Evolutionary conservation across 2,329 filamentous ascomycete species (phyloP).

Genomic region (Atkinsonella hypoxylon): DNA sequence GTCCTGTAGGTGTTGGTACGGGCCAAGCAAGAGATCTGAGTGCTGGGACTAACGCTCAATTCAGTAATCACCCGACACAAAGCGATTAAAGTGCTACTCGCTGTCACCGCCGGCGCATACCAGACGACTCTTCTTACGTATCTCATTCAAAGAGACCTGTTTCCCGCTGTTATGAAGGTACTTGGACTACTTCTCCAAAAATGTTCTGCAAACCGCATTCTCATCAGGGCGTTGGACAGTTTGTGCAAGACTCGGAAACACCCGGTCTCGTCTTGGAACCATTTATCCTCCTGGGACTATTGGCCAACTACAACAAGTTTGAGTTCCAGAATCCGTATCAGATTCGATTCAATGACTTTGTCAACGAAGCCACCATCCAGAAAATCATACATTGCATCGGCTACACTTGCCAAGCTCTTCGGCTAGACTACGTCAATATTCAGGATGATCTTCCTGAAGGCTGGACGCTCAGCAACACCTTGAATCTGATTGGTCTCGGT

Average conservation of each 20-base stretch:
- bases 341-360: slow-evolving; percentile 83
- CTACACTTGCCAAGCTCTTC: slow-evolving; percentile 52
- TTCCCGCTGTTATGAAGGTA: slow-evolving; percentile 91
- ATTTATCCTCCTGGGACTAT: slow-evolving; percentile 70
- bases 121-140: slow-evolving; percentile 91
- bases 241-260: slow-evolving; percentile 67
- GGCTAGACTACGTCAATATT: slow-evolving; percentile 70
- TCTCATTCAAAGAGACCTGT: slow-evolving; percentile 87
- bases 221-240: slow-evolving; percentile 31
- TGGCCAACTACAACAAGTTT: slow-evolving; percentile 99
- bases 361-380: slow-evolving; percentile 78
- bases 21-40: not conserved
- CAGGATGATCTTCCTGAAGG: slow-evolving; percentile 84
- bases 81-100: slow-evolving; percentile 69
- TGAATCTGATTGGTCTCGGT: slow-evolving; percentile 77
- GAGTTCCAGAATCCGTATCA: slow-evolving; percentile 97
- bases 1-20: slow-evolving; percentile 41
- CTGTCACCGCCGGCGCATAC: slow-evolving; percentile 85
- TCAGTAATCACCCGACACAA: slow-evolving; percentile 64
- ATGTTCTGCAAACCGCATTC: slow-evolving; percentile 1
- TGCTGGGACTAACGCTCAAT: slow-evolving; percentile 1
- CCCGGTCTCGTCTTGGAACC: slow-evolving; percentile 55
- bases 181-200: slow-evolving; percentile 10
- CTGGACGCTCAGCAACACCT: slow-evolving; percentile 71
- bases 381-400: slow-evolving; percentile 72